phyloP scores from a whole-genome alignment of 306 rosid genomes.

The Fagus crenata region DNA sequence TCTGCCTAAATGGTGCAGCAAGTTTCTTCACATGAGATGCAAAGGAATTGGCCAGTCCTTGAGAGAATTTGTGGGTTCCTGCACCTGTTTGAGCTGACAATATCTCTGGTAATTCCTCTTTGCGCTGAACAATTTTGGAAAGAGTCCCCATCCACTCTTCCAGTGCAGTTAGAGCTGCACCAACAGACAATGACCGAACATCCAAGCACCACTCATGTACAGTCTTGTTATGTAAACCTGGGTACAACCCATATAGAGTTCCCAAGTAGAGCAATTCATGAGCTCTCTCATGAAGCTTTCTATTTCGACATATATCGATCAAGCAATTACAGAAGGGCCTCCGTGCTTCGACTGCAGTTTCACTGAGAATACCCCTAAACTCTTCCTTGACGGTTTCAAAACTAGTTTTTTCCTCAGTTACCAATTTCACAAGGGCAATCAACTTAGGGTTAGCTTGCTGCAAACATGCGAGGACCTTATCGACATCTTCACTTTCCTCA shows the following conservation, averaged over 20 bases:
- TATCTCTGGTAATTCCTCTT: conserved; percentile 59
- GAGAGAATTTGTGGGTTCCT: conserved; percentile 80
- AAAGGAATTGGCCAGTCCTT: conserved; percentile 69
- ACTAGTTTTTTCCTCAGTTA: conserved; percentile 49
- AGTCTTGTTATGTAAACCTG: conserved; percentile 76
- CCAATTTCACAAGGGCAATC: conserved; percentile 48
- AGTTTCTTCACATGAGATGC: conserved; percentile 74
- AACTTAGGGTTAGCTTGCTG: conserved; percentile 70
- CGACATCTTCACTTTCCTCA: conserved; percentile 50
- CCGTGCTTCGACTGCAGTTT: conserved; percentile 62
- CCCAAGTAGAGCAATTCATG: conserved; percentile 93
- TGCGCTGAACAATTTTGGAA: conserved; percentile 57
- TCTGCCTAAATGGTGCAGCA: conserved; percentile 69
- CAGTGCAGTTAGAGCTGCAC: conserved; percentile 85
- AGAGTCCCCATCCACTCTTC: conserved; percentile 95
- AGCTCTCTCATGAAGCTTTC: conserved; percentile 62
- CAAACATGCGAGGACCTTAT: conserved; percentile 67
- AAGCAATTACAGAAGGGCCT: conserved; percentile 93
- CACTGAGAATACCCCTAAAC: conserved; percentile 53
- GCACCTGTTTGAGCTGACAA: conserved; percentile 81
- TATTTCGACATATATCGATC: conserved; percentile 83
- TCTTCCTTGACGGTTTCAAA: conserved; percentile 69
- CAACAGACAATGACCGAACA: conserved; percentile 77
- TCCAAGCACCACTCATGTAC: conserved; percentile 74
- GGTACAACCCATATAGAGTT: conserved; percentile 80